Evolutionary conservation across 306 rosid genomes (phyloP).

Genomic region (Fragaria ananassa): DNA sequence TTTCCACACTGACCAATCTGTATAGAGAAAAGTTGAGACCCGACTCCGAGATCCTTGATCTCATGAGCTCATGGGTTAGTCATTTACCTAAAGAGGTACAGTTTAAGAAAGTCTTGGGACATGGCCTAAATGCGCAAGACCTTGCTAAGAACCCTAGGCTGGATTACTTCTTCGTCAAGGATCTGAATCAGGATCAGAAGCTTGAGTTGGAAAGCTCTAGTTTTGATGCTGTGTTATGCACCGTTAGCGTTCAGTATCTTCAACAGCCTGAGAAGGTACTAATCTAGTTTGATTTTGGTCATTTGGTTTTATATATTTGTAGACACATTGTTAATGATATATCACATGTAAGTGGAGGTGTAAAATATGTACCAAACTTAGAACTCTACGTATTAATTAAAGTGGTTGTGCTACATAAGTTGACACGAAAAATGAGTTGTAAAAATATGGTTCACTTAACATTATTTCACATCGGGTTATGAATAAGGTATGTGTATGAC

Average conservation of each 20-base stretch:
- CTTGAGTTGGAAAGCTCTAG: constrained; percentile 51
- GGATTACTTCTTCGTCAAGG: constrained; percentile 71
- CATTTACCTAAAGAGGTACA: constrained; percentile 66
- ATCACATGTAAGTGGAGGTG: neutral
- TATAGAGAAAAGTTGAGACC: constrained; percentile 60
- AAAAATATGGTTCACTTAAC: too few relatives aligned
- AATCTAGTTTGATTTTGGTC: too few relatives aligned
- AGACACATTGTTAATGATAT: neutral
- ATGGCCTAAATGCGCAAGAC: constrained; percentile 81
- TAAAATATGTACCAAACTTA: neutral
- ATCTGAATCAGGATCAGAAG: constrained; percentile 66
- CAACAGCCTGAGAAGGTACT: constrained; percentile 90
- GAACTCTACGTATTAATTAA: neutral
- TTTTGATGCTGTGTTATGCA: constrained; percentile 77
- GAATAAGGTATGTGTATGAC: neutral
- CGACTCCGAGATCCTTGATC: constrained; percentile 54
- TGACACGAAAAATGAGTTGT: too few relatives aligned
- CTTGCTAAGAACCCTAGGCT: constrained; percentile 65
- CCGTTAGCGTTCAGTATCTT: constrained; percentile 88
- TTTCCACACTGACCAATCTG: constrained; percentile 58
- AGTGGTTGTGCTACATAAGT: too few relatives aligned
- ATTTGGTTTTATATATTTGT: neutral
- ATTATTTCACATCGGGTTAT: too few relatives aligned
- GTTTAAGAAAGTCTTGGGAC: constrained; percentile 69
- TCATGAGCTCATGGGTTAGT: constrained; percentile 93